These are phyloP conservation scores for Kwoniella heveanensis DNA, from an alignment of 768 basidiomycete genomes.

Conservation along the genomic window DNA sequence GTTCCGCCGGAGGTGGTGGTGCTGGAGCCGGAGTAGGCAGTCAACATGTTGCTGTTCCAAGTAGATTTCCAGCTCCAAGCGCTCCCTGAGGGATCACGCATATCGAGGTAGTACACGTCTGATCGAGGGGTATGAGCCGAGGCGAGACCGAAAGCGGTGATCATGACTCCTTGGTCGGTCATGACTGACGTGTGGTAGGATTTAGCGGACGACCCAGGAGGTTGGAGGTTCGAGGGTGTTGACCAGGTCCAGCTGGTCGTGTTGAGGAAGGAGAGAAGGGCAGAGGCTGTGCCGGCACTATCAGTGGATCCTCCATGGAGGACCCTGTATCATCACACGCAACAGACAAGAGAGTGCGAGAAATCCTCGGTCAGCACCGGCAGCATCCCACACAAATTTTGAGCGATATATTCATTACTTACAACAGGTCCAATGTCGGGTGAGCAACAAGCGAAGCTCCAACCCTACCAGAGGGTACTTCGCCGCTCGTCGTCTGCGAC, in stretches of 20 bases:
- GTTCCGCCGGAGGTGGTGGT: constrained; percentile 5
- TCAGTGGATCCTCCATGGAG: constrained; percentile 49
- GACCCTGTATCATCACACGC: too few relatives aligned
- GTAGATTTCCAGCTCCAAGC: constrained; percentile 52
- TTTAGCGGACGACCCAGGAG: constrained; percentile 43
- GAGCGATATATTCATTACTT: constrained; percentile 10
- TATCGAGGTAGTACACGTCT: constrained; percentile 53
- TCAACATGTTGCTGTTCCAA: constrained; percentile 50
- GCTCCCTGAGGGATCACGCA: constrained; percentile 39
- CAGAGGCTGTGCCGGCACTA: constrained; percentile 34
- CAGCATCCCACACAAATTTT: too few relatives aligned
- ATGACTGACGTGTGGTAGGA: constrained; percentile 53
- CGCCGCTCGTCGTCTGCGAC: constrained; percentile 41
- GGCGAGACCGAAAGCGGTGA: constrained; percentile 52
- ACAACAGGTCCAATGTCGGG: constrained; percentile 47
- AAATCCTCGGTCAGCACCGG: not conserved
- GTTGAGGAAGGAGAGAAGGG: constrained; percentile 50
- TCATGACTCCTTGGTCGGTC: constrained; percentile 54
- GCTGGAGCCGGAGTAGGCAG: constrained; percentile 23
- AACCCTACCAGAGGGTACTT: constrained; percentile 45
- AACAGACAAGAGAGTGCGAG: too few relatives aligned
- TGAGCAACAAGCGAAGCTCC: constrained; percentile 53
- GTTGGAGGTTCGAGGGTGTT: constrained; percentile 52
- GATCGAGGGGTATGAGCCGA: constrained; percentile 31
- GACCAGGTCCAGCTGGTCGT: constrained; percentile 52